Conservation (phyloP, 116 monocot genomes). For the Phalaenopsis hybrid region DNA sequence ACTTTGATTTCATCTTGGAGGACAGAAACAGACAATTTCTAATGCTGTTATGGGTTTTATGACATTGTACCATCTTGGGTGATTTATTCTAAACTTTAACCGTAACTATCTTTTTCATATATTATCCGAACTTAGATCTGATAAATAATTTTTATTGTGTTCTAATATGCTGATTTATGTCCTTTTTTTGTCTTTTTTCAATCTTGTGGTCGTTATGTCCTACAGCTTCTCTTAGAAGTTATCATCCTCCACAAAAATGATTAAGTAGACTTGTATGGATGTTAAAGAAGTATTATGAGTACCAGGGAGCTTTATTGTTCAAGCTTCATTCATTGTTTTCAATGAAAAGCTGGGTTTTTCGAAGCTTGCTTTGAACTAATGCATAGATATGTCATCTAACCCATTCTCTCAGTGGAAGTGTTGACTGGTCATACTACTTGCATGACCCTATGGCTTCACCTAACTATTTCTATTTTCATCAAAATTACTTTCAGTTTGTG, state of each 20-base stretch:
- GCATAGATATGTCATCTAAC: background rate
- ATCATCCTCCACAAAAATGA: background rate
- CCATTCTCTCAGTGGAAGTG: background rate
- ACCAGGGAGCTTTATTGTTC: too few relatives aligned
- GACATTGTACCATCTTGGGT: background rate
- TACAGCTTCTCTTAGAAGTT: background rate
- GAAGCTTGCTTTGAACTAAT: background rate
- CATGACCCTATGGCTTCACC: background rate
- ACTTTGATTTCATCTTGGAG: background rate
- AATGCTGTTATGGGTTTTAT: background rate
- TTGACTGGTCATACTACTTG: background rate
- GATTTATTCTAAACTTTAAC: background rate
- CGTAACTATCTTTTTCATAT: background rate
- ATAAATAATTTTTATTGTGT: background rate
- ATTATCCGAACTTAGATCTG: background rate
- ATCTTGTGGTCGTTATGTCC: background rate
- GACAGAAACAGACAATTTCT: background rate
- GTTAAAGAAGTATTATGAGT: too few relatives aligned
- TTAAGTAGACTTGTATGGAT: too few relatives aligned
- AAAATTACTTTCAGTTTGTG: background rate
- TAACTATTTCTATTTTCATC: background rate
- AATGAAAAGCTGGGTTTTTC: background rate
- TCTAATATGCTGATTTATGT: background rate
- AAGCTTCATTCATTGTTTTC: too few relatives aligned
- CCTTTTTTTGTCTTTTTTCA: background rate